Conservation (phyloP, 257 asterid genomes). For the Asclepias syriaca region DNA sequence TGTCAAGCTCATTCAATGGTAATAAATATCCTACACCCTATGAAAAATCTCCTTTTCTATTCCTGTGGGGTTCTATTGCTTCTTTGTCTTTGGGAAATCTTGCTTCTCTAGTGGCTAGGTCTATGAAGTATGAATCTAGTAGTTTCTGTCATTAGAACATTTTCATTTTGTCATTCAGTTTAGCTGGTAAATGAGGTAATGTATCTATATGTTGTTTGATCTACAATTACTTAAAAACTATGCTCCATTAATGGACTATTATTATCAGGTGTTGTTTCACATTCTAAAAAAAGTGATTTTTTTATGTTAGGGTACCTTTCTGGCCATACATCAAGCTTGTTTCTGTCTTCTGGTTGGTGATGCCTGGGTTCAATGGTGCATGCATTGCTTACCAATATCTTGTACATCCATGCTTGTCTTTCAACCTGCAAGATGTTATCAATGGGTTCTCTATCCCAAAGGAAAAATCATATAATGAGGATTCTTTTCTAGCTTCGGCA, state of each 20-base stretch:
- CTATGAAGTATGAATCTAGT: no score
- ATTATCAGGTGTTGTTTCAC: not conserved
- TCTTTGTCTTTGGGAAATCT: not conserved
- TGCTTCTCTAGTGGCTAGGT: no score
- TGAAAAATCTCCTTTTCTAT: not conserved
- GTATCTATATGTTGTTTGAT: not conserved
- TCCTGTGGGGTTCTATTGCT: not conserved
- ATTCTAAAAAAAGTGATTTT: not conserved
- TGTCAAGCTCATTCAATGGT: slow-evolving; percentile 29
- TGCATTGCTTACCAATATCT: slow-evolving; percentile 37
- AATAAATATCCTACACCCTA: slow-evolving; percentile 12
- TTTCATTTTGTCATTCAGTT: no score
- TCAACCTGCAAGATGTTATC: slow-evolving; percentile 44
- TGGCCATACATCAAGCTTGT: slow-evolving; percentile 28
- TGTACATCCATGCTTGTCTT: slow-evolving; percentile 21
- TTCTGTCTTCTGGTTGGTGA: slow-evolving; percentile 29
- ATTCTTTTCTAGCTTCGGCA: slow-evolving; percentile 20
- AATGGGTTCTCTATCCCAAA: not conserved
- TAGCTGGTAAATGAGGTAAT: no score
- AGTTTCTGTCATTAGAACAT: not conserved
- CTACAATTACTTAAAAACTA: not conserved
- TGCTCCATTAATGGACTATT: not conserved
- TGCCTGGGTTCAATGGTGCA: not conserved
- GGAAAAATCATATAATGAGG: slow-evolving; percentile 2
- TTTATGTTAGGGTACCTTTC: slow-evolving; percentile 33